phyloP scores from a whole-genome alignment of 2,329 filamentous ascomycete genomes.

The Apiospora kogelbergensis region DNA sequence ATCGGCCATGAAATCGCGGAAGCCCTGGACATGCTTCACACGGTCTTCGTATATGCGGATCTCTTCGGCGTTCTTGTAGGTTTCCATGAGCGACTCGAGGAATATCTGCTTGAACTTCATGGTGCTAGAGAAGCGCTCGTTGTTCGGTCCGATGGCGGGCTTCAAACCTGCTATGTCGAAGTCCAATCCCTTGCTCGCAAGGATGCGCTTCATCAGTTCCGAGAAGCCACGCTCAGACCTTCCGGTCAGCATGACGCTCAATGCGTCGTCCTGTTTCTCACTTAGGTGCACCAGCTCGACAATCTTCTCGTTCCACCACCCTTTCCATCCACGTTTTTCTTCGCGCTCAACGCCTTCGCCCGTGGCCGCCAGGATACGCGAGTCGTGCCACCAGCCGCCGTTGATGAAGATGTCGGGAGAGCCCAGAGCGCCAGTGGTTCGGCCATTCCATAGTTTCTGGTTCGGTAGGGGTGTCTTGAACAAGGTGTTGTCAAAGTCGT shows the following conservation, averaged over 20 bases:
- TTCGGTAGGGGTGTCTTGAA: slow-evolving; percentile 93
- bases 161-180: slow-evolving; percentile 91
- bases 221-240: slow-evolving; percentile 76
- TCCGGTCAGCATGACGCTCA: slow-evolving; percentile 86
- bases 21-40: slow-evolving; percentile 70
- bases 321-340: slow-evolving; percentile 80
- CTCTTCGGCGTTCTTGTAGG: slow-evolving; percentile 80
- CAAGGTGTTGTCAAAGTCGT: slow-evolving; percentile 97
- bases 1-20: slow-evolving; percentile 78
- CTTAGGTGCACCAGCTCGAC: slow-evolving; percentile 77
- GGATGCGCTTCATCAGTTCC: slow-evolving; percentile 79
- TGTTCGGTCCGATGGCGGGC: slow-evolving; percentile 76
- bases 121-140: slow-evolving; percentile 76
- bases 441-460: slow-evolving; percentile 78
- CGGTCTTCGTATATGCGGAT: slow-evolving; percentile 74
- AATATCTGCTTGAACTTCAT: slow-evolving; percentile 93
- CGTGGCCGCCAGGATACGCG: slow-evolving; percentile 79
- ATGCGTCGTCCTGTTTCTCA: slow-evolving; percentile 78
- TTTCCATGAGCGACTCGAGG: slow-evolving; percentile 77
- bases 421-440: slow-evolving; percentile 75
- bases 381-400: slow-evolving; percentile 98
- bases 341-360: slow-evolving; percentile 81
- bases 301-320: slow-evolving; percentile 96
- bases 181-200: slow-evolving; percentile 71
- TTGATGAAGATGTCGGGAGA: slow-evolving; percentile 74